Percentiles rank a stretch among this genome's conserved stretches.
These are phyloP conservation scores for Effrenium voratum DNA, from an alignment of 73 alveolate species.

Conservation along the genomic window DNA sequence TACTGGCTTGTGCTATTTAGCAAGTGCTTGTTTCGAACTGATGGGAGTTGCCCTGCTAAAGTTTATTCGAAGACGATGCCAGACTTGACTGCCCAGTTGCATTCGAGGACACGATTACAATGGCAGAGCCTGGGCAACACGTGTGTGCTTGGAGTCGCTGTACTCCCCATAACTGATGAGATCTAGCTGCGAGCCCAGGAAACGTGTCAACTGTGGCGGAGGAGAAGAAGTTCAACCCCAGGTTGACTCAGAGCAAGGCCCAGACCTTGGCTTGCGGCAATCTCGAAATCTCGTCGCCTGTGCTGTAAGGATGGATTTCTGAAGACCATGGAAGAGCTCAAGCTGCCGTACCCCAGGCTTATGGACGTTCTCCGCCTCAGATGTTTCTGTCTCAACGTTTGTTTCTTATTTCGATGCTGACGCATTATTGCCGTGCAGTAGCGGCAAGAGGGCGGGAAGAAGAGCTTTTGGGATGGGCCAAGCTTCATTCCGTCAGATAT, in stretches of 20 bases:
- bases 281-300: neutral
- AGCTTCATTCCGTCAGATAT: too few species aligned
- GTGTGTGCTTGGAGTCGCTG: too few species aligned
- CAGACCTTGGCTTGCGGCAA: neutral
- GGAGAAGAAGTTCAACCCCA: slow-evolving; percentile 79
- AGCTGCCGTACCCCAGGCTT: slow-evolving; percentile 73
- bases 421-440: neutral
- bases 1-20: neutral
- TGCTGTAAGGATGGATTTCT: slow-evolving; percentile 57
- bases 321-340: slow-evolving; percentile 57
- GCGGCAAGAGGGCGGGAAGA: neutral
- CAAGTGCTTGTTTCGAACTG: neutral
- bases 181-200: neutral
- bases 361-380: slow-evolving; percentile 8
- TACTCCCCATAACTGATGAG: neutral
- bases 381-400: neutral
- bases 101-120: slow-evolving; percentile 90
- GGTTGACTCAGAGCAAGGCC: slow-evolving; percentile 82
- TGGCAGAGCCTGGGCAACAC: slow-evolving; percentile 51
- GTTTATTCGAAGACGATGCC: too few species aligned
- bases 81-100: too few species aligned
- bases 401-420: neutral
- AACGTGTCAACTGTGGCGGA: slow-evolving; percentile 71
- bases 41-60: too few species aligned
- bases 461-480: neutral